Evolutionary conservation across 179 eudicot species (phyloP).

Genomic region (Carnegiea gigantea): DNA sequence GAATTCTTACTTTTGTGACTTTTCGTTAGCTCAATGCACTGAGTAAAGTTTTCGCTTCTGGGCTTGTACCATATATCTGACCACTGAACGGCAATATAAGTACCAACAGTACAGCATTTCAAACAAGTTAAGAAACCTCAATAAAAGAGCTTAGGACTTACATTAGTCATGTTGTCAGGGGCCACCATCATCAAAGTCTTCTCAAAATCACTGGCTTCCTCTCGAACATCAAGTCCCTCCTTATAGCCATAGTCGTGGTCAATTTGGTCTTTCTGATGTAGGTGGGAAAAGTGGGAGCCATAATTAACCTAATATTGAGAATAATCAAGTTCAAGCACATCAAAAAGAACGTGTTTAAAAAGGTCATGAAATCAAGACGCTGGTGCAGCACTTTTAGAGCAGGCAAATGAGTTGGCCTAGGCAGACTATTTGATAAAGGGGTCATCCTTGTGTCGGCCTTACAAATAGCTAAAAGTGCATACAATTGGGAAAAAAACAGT

Average conservation of each 20-base stretch:
- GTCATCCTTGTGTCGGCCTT: too few relatives aligned
- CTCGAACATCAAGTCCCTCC: slow-evolving; percentile 35
- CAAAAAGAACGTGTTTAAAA: background rate
- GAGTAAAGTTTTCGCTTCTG: slow-evolving; percentile 75
- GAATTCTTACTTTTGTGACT: slow-evolving; percentile 69
- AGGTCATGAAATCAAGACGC: background rate
- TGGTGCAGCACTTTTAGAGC: too few relatives aligned
- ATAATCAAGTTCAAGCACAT: background rate
- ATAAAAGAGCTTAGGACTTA: slow-evolving; percentile 38
- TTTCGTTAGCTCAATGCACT: slow-evolving; percentile 72
- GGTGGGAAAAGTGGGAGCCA: slow-evolving; percentile 37
- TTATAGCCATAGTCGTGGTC: slow-evolving; percentile 48
- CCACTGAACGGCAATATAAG: slow-evolving; percentile 43
- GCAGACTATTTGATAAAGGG: too few relatives aligned
- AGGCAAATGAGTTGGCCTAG: too few relatives aligned
- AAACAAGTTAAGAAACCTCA: slow-evolving; percentile 1
- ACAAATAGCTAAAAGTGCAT: too few relatives aligned
- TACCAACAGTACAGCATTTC: slow-evolving; percentile 22
- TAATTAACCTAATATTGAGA: slow-evolving; percentile 46
- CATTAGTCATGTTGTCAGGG: slow-evolving; percentile 55
- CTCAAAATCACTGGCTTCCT: slow-evolving; percentile 44
- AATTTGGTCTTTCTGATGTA: slow-evolving; percentile 33
- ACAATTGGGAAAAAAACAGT: too few relatives aligned
- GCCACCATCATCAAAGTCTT: slow-evolving; percentile 59
- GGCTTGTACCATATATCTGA: slow-evolving; percentile 85